phyloP scores from a whole-genome alignment of 2,329 filamentous ascomycete species.

The Domatiomyces globalis region DNA sequence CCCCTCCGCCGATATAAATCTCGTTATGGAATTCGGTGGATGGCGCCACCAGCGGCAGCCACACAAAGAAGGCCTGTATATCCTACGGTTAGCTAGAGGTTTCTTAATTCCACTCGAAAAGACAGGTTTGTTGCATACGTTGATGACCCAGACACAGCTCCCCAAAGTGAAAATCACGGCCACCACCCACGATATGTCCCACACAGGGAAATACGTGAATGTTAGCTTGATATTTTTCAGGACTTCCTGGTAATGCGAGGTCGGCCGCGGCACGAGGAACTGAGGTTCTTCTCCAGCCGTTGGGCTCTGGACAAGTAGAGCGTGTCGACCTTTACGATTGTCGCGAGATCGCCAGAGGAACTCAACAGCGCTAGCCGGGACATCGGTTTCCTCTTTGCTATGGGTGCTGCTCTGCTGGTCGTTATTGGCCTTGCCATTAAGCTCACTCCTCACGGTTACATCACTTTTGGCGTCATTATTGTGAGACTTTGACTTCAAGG shows the following conservation, averaged over 20 bases:
- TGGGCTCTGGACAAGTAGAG: conserved; percentile 23
- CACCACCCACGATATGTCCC: conserved; percentile 44
- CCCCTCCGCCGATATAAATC: conserved; percentile 40
- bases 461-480: conserved; percentile 3
- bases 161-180: conserved; percentile 41
- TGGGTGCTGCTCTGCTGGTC: background rate
- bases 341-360: conserved; percentile 33
- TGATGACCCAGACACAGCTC: conserved; percentile 42
- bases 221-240: conserved; percentile 32
- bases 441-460: conserved; percentile 1
- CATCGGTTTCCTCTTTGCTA: conserved; percentile 10
- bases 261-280: conserved; percentile 6
- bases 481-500: conserved; percentile 1
- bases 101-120: background rate
- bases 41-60: conserved; percentile 43
- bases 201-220: conserved; percentile 38
- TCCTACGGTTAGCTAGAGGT: too few relatives aligned
- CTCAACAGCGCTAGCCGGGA: conserved; percentile 17
- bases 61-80: conserved; percentile 35
- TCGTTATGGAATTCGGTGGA: conserved; percentile 30
- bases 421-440: background rate
- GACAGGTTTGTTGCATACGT: conserved; percentile 21
- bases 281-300: too few relatives aligned
- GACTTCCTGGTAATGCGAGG: conserved; percentile 20
- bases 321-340: conserved; percentile 36